Evolutionary conservation across 306 rosid genomes (phyloP).

Genomic region (Hippophae gyantsensis): DNA sequence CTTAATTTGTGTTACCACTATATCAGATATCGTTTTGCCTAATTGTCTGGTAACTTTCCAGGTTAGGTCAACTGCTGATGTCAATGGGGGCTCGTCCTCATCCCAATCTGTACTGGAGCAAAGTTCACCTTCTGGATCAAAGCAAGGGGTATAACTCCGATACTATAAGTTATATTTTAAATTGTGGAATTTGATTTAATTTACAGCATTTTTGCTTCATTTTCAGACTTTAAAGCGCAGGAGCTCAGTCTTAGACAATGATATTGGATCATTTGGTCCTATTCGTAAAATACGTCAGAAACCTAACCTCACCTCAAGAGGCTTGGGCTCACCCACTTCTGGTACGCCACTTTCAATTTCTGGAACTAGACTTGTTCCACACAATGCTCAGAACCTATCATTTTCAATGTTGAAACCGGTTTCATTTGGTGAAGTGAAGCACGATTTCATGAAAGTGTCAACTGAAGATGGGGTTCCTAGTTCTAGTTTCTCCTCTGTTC

Average conservation of each 20-base stretch:
- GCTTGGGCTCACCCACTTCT: slow-evolving; percentile 39
- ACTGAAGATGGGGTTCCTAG: slow-evolving; percentile 39
- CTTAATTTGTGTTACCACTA: background rate
- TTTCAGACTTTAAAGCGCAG: slow-evolving; percentile 61
- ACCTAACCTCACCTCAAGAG: slow-evolving; percentile 59
- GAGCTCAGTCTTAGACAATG: slow-evolving; percentile 57
- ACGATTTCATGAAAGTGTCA: slow-evolving; percentile 20
- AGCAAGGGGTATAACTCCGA: slow-evolving; percentile 43
- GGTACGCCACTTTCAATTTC: slow-evolving; percentile 27
- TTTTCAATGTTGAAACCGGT: slow-evolving; percentile 35
- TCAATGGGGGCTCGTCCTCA: slow-evolving; percentile 36
- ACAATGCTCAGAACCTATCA: slow-evolving; percentile 31
- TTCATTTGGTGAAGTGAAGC: slow-evolving; percentile 5
- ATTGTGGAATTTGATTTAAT: slow-evolving; percentile 4
- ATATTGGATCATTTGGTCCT: slow-evolving; percentile 77
- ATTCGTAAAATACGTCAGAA: slow-evolving; percentile 70
- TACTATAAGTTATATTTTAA: slow-evolving; percentile 9
- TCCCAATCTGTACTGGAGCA: slow-evolving; percentile 45
- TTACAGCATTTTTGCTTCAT: slow-evolving; percentile 10
- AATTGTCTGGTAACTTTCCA: slow-evolving; percentile 22
- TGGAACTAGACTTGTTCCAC: slow-evolving; percentile 30
- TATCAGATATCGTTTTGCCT: slow-evolving; percentile 8
- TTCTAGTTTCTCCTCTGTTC: slow-evolving; percentile 30
- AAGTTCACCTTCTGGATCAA: slow-evolving; percentile 39
- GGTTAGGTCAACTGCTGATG: slow-evolving; percentile 34